A percentile compares a stretch with the other conserved stretches of the same genome.
Conservation (phyloP, 2,329 filamentous ascomycete genomes). For the Emmonsiellopsis sp. region DNA sequence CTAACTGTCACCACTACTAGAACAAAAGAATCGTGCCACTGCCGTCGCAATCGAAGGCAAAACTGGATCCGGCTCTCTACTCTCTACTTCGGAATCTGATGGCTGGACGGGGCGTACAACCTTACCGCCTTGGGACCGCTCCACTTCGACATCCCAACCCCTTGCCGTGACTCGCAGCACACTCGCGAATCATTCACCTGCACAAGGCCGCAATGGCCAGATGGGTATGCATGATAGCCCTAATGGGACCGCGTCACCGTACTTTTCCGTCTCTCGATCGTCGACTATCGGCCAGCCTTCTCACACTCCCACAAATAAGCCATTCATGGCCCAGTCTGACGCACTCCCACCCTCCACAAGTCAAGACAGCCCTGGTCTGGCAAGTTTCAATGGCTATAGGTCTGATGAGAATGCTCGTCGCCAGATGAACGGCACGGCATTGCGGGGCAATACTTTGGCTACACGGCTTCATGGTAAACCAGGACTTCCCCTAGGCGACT, state of each 20-base stretch:
- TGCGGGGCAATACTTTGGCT: slow-evolving; percentile 21
- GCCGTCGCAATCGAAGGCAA: slow-evolving; percentile 41
- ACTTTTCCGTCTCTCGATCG: slow-evolving; percentile 38
- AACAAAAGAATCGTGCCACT: slow-evolving; percentile 11
- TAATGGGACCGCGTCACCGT: slow-evolving; percentile 32
- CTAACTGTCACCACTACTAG: neutral
- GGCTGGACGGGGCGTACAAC: slow-evolving; percentile 46
- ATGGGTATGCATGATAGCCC: slow-evolving; percentile 27
- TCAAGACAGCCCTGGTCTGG: slow-evolving; percentile 10
- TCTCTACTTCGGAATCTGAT: slow-evolving; percentile 60
- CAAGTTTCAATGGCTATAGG: slow-evolving; percentile 21
- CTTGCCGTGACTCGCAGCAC: slow-evolving; percentile 35
- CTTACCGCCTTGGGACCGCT: slow-evolving; percentile 48
- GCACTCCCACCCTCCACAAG: slow-evolving; percentile 1
- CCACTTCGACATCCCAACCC: slow-evolving; percentile 37
- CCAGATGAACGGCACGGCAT: slow-evolving; percentile 22
- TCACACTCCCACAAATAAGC: slow-evolving; percentile 20
- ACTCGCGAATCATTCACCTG: slow-evolving; percentile 49
- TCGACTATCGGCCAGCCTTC: slow-evolving; percentile 37
- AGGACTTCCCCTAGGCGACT: slow-evolving; percentile 18
- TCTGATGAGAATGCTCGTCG: slow-evolving; percentile 24
- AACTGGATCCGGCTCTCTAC: slow-evolving; percentile 60
- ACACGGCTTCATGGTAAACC: slow-evolving; percentile 23
- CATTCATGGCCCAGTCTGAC: slow-evolving; percentile 20
- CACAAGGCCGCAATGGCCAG: slow-evolving; percentile 42